These are phyloP conservation scores for Chenopodium formosanum DNA, from an alignment of 148 eudicot genomes.

Conservation along the genomic window DNA sequence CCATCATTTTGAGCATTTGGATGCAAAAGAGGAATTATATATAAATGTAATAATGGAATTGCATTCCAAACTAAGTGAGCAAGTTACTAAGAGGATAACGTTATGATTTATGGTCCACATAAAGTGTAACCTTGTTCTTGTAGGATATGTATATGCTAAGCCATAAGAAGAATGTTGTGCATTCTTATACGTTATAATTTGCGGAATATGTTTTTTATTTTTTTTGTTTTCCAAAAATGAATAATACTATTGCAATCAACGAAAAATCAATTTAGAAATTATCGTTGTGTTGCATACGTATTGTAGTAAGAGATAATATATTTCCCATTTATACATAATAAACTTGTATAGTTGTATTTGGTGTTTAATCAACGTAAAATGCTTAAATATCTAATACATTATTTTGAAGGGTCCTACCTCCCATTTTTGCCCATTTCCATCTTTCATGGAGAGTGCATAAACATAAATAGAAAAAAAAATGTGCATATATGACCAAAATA, in stretches of 20 bases:
- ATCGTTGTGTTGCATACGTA: too few species aligned
- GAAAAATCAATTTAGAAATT: too few species aligned
- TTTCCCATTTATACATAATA: too few species aligned
- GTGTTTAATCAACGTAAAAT: too few species aligned
- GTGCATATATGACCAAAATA: neutral
- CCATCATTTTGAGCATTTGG: neutral
- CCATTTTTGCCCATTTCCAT: neutral
- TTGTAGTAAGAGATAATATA: too few species aligned
- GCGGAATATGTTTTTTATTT: neutral
- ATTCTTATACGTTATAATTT: neutral
- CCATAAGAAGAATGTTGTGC: neutral
- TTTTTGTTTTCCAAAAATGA: too few species aligned
- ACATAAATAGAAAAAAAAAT: neutral
- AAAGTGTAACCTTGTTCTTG: neutral
- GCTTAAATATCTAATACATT: too few species aligned
- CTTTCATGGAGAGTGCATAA: neutral
- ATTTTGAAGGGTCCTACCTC: neutral
- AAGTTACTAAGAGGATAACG: neutral
- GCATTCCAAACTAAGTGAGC: neutral
- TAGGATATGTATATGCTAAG: neutral
- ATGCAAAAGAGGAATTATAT: neutral
- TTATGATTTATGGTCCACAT: neutral
- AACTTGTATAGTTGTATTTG: too few species aligned
- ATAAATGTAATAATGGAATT: neutral
- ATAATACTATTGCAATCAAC: too few species aligned